Conservation (phyloP, 306 rosid genomes). For the Clitoria ternatea region DNA sequence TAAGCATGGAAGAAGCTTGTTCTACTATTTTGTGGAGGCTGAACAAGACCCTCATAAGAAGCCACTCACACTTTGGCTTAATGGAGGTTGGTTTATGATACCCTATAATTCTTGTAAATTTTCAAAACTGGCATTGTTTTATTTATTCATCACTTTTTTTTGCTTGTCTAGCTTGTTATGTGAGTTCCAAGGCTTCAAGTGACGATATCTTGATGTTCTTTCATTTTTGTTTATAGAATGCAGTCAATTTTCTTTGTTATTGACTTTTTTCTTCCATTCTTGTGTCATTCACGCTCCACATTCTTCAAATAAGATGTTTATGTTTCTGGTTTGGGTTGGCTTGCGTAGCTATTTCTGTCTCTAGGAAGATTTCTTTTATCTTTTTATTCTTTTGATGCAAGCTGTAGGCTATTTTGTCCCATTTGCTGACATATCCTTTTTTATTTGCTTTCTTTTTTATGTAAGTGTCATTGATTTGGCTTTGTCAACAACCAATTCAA, state of each 20-base stretch:
- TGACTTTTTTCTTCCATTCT: neutral
- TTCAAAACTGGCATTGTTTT: neutral
- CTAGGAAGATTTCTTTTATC: neutral
- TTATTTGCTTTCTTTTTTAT: neutral
- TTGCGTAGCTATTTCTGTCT: neutral
- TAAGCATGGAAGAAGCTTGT: conserved; percentile 61
- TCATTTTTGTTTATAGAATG: neutral
- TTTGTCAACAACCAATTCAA: neutral
- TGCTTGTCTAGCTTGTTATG: neutral
- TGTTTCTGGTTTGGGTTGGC: neutral
- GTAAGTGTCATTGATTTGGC: conserved; percentile 12
- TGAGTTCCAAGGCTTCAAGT: neutral
- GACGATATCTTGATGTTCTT: neutral
- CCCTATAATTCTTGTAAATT: neutral
- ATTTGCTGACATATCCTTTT: neutral
- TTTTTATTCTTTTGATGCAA: conserved; percentile 16
- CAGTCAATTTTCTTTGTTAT: neutral
- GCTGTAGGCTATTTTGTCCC: neutral
- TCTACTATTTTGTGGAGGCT: conserved; percentile 79
- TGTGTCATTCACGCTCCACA: neutral
- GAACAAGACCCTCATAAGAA: conserved; percentile 37
- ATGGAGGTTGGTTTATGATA: conserved; percentile 57
- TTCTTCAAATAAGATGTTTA: neutral
- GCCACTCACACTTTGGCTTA: conserved; percentile 78
- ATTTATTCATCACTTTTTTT: neutral